Conservation (phyloP, 768 basidiomycete species). For the Rhodotorula babjevae region DNA sequence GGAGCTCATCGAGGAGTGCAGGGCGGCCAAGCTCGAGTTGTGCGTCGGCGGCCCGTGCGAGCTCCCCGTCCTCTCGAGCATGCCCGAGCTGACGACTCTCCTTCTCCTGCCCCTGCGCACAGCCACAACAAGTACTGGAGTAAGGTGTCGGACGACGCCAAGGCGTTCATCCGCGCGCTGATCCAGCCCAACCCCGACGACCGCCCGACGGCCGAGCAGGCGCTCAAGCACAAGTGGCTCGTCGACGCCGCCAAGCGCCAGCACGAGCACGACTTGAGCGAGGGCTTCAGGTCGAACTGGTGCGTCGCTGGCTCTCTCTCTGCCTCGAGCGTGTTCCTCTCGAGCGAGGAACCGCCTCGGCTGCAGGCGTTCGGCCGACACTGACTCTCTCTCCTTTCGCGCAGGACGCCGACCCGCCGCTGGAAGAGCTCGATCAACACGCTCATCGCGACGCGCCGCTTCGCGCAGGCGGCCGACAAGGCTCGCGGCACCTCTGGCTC, state of each 20-base stretch:
- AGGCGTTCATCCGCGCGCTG: conserved; percentile 69
- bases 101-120: background rate
- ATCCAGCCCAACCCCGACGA: conserved; percentile 65
- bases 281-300: conserved; percentile 75
- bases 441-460: conserved; percentile 43
- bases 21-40: conserved; percentile 75
- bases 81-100: background rate
- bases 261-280: conserved; percentile 64
- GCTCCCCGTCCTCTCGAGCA: too few relatives aligned
- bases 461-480: conserved; percentile 11
- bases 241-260: conserved; percentile 65
- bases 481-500: background rate
- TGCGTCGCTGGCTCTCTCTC: background rate
- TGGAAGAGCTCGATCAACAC: conserved; percentile 68
- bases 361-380: too few relatives aligned
- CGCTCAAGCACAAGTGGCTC: conserved; percentile 54
- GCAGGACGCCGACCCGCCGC: conserved; percentile 41
- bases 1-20: conserved; percentile 76
- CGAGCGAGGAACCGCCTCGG: too few relatives aligned
- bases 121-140: conserved; percentile 86
- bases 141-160: conserved; percentile 77
- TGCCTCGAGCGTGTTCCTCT: too few relatives aligned
- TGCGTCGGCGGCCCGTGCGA: background rate
- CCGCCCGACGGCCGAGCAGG: conserved; percentile 70
- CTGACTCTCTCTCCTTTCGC: background rate